Evolutionary conservation across 2,329 filamentous ascomycete genomes (phyloP), one percentile per base, ranked within the genome.

Genomic region (Zasmidium cellare): DNA sequence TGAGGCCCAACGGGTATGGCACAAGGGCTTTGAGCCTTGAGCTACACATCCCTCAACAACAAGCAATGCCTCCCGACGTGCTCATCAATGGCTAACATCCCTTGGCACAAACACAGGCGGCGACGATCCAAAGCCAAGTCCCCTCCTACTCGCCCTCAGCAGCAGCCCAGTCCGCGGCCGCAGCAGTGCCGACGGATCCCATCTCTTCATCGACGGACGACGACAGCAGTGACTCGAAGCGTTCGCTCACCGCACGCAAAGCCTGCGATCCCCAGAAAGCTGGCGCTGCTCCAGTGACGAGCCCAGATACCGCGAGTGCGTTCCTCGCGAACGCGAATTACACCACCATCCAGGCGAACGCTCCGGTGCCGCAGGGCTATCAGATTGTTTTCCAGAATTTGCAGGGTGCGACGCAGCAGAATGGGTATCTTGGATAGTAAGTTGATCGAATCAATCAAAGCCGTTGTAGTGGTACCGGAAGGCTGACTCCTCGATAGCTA

Each of bases 281-380:
- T 44, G 65, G 65, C 11, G 51, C 38, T 41, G 63, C 58, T 9
- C 66, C 66, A 31, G 53, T 61, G 19, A 55, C 63, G 18, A 57
- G 44, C n/a, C 71, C 72, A 5, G 75, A 77, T 56, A 74, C 55
- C 9, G 55, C 60, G n/a, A 49, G 56, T 14, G 61, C 57, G 24
- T 61, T 62, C 45, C 31, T 56, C n/a, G 48, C 22, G 25, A 64
- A 59, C 19, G 11, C 20, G 20, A 31, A 46, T 9, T 59, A 58
- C 38, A 24, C 46, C 16, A 18, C 28, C n/a, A 41, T 48, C 20
- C 56, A 58, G 20, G 38, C 45, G 19, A 18, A 25, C 11, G 58
- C 62, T 9, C 46, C 55, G 14, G 35, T 51, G 12, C 60, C 60
- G 48, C 51, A 56, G 22, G 63, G 61, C 16, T 65, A 65, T 48